phyloP scores from a whole-genome alignment of 257 asterid genomes.

The Plantago ovata region DNA sequence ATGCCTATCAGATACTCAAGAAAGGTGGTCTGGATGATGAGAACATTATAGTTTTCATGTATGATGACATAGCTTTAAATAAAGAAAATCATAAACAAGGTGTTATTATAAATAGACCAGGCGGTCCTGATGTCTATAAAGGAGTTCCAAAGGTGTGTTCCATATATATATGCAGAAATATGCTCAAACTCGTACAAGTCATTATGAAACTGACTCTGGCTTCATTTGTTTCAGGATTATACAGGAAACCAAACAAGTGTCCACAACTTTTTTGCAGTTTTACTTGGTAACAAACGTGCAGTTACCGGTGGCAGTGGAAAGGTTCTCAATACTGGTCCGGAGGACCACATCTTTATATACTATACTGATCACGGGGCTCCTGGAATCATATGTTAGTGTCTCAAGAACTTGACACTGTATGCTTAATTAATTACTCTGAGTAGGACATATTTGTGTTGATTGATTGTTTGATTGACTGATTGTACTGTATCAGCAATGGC shows the following conservation, averaged over 20 bases:
- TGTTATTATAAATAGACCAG: conserved; percentile 54
- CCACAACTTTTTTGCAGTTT: conserved; percentile 45
- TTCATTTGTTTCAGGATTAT: conserved; percentile 41
- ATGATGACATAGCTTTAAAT: conserved; percentile 55
- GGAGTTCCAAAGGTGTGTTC: conserved; percentile 72
- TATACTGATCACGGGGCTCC: conserved; percentile 62
- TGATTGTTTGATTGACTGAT: too few species aligned
- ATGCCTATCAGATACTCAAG: conserved; percentile 60
- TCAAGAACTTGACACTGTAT: not conserved
- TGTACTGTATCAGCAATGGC: conserved; percentile 56
- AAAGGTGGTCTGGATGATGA: conserved; percentile 57
- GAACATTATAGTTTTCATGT: conserved; percentile 60
- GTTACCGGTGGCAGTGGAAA: conserved; percentile 59
- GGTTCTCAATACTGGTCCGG: conserved; percentile 57
- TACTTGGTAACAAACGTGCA: conserved; percentile 49
- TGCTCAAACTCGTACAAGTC: too few species aligned
- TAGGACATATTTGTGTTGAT: not conserved
- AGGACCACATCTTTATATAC: conserved; percentile 51
- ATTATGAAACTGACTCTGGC: too few species aligned
- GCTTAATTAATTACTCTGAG: conserved; percentile 4
- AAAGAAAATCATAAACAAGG: conserved; percentile 51
- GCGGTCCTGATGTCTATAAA: conserved; percentile 48
- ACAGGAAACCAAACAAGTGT: conserved; percentile 41
- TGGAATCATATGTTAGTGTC: conserved; percentile 43
- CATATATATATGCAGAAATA: too few species aligned